Evolutionary conservation across 2,329 filamentous ascomycete species (phyloP).

Genomic region (Apiospora rasikravindrae): DNA sequence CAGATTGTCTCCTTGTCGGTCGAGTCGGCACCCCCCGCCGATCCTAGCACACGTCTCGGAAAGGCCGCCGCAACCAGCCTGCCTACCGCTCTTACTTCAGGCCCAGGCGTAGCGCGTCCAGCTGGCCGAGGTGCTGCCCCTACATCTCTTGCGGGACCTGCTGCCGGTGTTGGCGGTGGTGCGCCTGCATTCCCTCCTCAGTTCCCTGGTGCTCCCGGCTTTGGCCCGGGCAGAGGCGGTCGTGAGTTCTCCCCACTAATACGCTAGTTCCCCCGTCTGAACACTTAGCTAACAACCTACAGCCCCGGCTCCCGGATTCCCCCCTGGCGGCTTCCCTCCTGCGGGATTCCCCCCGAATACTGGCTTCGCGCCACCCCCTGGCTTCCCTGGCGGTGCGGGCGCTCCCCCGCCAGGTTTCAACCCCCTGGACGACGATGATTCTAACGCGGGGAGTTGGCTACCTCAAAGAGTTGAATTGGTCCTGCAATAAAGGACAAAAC

Average conservation of each 20-base stretch:
- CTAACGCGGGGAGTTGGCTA: background rate
- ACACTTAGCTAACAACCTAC: background rate
- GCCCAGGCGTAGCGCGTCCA: conserved; percentile 88
- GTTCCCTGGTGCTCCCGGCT: conserved; percentile 57
- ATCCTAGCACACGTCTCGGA: conserved; percentile 88
- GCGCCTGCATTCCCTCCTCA: conserved; percentile 63
- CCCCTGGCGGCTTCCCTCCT: conserved; percentile 52
- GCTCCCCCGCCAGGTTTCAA: conserved; percentile 74
- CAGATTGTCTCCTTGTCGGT: conserved; percentile 95
- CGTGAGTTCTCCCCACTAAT: conserved; percentile 49
- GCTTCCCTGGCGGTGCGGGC: conserved; percentile 52
- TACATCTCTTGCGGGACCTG: conserved; percentile 83
- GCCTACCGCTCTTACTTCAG: conserved; percentile 75
- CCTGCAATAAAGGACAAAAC: conserved; percentile 16
- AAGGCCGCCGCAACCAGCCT: conserved; percentile 72
- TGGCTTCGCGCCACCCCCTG: conserved; percentile 53
- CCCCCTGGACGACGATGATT: conserved; percentile 67
- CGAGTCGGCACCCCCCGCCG: conserved; percentile 92
- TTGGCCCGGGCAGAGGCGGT: conserved; percentile 57
- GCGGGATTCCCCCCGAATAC: conserved; percentile 50
- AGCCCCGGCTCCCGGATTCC: conserved; percentile 36
- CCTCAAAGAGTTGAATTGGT: conserved; percentile 3
- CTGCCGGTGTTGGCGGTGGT: conserved; percentile 81
- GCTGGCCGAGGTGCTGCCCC: conserved; percentile 81
- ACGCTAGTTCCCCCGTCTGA: background rate